Evolutionary conservation across 257 asterid genomes (phyloP), one percentile per base, ranked within the genome.

Genomic region (Haberlea rhodopensis): DNA sequence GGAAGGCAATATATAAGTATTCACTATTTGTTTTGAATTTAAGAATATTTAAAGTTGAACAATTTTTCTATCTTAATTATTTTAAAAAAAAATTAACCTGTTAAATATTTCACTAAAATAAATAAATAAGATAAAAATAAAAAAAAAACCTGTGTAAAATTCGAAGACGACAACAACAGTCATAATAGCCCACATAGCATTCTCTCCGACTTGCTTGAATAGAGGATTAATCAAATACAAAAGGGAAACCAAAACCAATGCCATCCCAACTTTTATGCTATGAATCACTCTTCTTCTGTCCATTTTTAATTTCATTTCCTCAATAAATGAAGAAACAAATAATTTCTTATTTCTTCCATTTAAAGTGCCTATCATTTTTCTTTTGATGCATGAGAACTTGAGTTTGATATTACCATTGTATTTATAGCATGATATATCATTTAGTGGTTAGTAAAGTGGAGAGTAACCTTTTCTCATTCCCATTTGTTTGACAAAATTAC

Each of bases 121-220:
- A n/a, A n/a, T n/a, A n/a, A n/a, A n/a, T n/a, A n/a, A n/a, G n/a
- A n/a, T n/a, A n/a, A n/a, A n/a, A 3, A 23, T 2, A 53, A 10
- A 8, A 54, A 5, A 21, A 5, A 43, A 15, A 86, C 98, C 98
- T 80, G 90, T 88, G 1, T 72, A 80, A 69, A 87, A 86, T 67
- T 92, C 99, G 67, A 92, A 92, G 75, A 85, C 77, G 3, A 92
- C 99, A 2, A 89, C 85, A 4, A 92, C 99, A 0, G 99, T 92
- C 94, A 92, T 92, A 71, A 92, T 80, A 72, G 99, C 95, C 99
- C 99, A 92, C 88, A 92, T 89, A 54, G 88, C 91, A 73, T 92
- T 89, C 23, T 87, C 91, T 57, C 97, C 92, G 0, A 92, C 83
- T 70, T 80, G 83, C 0, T 80, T 48, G 75, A 82, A 92, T 49